Conservation (phyloP, 1,284 basidiomycete species). For the Stereum hirsutum region DNA sequence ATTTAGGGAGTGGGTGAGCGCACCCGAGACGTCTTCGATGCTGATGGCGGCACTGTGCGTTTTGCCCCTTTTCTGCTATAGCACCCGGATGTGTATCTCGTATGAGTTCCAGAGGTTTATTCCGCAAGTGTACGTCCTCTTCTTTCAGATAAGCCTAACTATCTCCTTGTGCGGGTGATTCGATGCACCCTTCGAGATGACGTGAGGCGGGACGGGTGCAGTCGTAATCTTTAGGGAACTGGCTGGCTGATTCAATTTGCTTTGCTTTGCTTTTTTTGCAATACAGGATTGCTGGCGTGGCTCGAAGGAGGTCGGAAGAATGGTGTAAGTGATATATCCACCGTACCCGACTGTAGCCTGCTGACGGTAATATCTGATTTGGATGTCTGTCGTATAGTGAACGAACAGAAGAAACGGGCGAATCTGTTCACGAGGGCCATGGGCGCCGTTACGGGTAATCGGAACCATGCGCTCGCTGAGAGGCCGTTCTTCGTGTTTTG, state of each 20-base stretch:
- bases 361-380: background rate
- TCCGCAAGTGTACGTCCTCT: slow-evolving; percentile 46
- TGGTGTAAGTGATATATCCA: slow-evolving; percentile 48
- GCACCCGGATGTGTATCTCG: slow-evolving; percentile 61
- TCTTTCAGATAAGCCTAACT: background rate
- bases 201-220: no score
- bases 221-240: no score
- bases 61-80: no score
- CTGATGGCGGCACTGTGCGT: no score
- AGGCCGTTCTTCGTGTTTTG: slow-evolving; percentile 68
- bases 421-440: slow-evolving; percentile 51
- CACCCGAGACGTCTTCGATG: no score
- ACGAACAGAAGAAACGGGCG: slow-evolving; percentile 52
- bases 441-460: slow-evolving; percentile 53
- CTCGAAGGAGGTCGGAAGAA: slow-evolving; percentile 58
- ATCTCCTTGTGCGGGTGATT: no score
- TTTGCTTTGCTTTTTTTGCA: no score
- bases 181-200: no score
- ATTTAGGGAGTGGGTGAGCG: no score
- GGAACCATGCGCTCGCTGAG: slow-evolving; percentile 39
- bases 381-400: slow-evolving; percentile 31
- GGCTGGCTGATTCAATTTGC: no score
- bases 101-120: slow-evolving; percentile 60
- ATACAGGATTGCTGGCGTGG: slow-evolving; percentile 43
- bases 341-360: no score